These are phyloP conservation scores for Gaeumannomyces tritici DNA, from an alignment of 2,329 filamentous ascomycete species.

Conservation along the genomic window DNA sequence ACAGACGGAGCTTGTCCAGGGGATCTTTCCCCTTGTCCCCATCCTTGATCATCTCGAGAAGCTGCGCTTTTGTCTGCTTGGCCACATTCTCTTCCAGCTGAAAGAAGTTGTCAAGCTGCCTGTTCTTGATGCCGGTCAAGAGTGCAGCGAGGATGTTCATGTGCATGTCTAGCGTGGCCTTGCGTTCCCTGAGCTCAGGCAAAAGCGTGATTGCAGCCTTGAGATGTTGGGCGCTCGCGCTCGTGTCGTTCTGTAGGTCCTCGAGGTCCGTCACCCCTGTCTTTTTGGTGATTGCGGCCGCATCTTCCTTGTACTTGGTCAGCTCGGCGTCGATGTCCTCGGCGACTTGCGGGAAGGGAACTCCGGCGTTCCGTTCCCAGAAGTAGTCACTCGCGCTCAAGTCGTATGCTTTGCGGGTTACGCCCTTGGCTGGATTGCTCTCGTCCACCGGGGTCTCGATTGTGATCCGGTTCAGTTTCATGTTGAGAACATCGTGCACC, in stretches of 20 bases:
- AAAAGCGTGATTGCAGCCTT: constrained; percentile 92
- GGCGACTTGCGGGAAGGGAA: constrained; percentile 90
- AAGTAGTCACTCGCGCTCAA: constrained; percentile 88
- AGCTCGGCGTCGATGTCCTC: constrained; percentile 89
- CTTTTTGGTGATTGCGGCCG: constrained; percentile 87
- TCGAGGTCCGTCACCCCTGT: constrained; percentile 89
- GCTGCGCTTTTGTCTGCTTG: constrained; percentile 83
- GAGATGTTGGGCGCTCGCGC: constrained; percentile 82
- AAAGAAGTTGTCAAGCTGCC: constrained; percentile 93
- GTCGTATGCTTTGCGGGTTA: constrained; percentile 84
- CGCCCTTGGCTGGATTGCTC: constrained; percentile 60
- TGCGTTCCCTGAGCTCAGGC: constrained; percentile 85
- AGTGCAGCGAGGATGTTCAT: constrained; percentile 91
- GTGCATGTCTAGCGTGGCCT: constrained; percentile 92
- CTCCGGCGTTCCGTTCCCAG: constrained; percentile 84
- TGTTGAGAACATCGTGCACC: constrained; percentile 53
- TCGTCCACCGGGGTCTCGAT: constrained; percentile 79
- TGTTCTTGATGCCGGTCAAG: constrained; percentile 75
- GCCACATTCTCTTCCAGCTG: constrained; percentile 87
- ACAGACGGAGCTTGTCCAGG: constrained; percentile 81
- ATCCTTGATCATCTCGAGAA: constrained; percentile 79
- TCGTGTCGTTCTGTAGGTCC: constrained; percentile 82
- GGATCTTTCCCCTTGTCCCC: constrained; percentile 73
- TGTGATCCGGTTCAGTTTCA: constrained; percentile 72
- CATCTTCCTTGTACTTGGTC: constrained; percentile 91